phyloP scores from a whole-genome alignment of 2,329 filamentous ascomycete species.

The Diaporthe sp. region DNA sequence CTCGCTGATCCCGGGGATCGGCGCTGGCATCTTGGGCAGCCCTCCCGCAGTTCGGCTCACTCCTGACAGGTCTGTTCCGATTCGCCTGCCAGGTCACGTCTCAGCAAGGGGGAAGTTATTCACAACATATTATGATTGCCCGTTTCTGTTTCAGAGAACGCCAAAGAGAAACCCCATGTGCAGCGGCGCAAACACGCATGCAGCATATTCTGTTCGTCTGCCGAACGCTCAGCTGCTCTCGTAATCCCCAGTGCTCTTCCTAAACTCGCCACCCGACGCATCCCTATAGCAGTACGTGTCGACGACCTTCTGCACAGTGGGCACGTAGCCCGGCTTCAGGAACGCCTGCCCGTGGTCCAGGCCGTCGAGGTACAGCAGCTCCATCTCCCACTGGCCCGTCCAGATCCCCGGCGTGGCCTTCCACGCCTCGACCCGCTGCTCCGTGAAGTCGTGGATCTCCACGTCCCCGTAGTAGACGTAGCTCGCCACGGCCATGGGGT shows the following conservation, averaged over 20 bases:
- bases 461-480: conserved; percentile 13
- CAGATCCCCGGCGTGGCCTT: conserved; percentile 33
- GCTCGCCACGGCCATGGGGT: neutral
- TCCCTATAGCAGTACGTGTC: conserved; percentile 22
- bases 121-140: conserved; percentile 7
- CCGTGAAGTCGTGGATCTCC: neutral
- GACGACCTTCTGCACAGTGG: conserved; percentile 8
- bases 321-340: conserved; percentile 1
- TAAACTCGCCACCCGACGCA: conserved; percentile 4
- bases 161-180: neutral
- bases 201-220: neutral
- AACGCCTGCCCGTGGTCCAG: conserved; percentile 23
- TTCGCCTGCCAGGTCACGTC: conserved; percentile 29
- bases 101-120: conserved; percentile 20
- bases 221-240: neutral
- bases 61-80: conserved; percentile 22
- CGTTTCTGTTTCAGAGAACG: conserved; percentile 27
- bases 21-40: conserved; percentile 3
- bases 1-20: conserved; percentile 11
- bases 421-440: conserved; percentile 9
- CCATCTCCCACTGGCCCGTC: conserved; percentile 43
- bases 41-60: conserved; percentile 16
- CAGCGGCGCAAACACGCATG: neutral
- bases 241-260: conserved; percentile 25
- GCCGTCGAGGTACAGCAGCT: conserved; percentile 26